Evolutionary conservation across 2,329 filamentous ascomycete genomes (phyloP), one percentile per base, ranked within the genome.

Genomic region (Xylariomycetidae sp.): DNA sequence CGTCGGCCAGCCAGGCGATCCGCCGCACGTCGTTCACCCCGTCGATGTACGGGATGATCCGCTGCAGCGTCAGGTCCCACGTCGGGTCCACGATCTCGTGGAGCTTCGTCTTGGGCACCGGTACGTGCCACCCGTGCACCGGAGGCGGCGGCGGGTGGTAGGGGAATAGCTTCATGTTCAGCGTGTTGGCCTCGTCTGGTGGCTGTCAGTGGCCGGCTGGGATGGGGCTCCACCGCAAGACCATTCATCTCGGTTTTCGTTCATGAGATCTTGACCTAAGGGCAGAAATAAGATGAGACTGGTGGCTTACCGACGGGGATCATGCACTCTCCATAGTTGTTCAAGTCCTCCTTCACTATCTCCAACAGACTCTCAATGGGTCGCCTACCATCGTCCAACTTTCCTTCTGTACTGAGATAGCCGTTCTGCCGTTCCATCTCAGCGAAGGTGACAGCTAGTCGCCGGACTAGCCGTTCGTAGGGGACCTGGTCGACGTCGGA

Each of bases 321-420:
- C 89, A 95, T 95, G 70, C 89, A 95, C 65, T 98, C 92, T 54
- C 86, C 89, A 54, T 95, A 98, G 50, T 93, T 93, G 55, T 96
- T 95, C 47, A 98, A 57, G 56, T 98, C 89, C 61, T 95, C 79
- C 54, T 80, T 80, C 37, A 84, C 72, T 40, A 83, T 82, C 60
- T 83, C 88, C 47, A 96, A 71, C 46, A 98, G 63, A 46, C 84
- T 86, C 65, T 90, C 85, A 52, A 95, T 93, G 4, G 75, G 67
- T 59, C 85, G 64, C 65, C 82, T 31, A 72, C 71, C 56, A 70
- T 70, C 58, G 10, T 65, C 60, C 22, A 37, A 37, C n/a, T 29
- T 28, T 12, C 37, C 44, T 18, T 51, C 41, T 10, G 43, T 48
- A 52, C 81, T 85, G 42, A 98, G 60, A 43, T 94, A 94, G 38